Evolutionary conservation across 192 early-diverging fungal species (phyloP).

Genomic region (Backusella australiensis): DNA sequence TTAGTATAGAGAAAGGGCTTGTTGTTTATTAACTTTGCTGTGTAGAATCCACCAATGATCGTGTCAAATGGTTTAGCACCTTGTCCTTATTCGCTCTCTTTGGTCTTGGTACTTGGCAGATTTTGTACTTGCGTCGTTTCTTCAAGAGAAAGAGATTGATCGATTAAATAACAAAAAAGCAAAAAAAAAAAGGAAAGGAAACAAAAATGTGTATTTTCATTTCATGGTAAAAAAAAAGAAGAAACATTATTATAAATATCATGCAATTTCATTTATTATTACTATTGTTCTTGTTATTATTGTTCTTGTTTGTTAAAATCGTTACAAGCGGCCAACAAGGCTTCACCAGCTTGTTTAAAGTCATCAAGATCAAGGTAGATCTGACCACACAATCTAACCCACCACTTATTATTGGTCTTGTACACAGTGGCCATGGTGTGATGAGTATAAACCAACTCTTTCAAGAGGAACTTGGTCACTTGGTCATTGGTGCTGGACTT

Average conservation of each 20-base stretch:
- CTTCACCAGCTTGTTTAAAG: slow-evolving; percentile 34
- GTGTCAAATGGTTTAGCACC: slow-evolving; percentile 80
- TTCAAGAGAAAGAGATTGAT: slow-evolving; percentile 90
- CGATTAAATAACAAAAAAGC: slow-evolving; percentile 43
- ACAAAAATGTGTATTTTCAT: slow-evolving; percentile 3
- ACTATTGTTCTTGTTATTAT: background rate
- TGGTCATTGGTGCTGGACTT: slow-evolving; percentile 27
- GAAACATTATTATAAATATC: background rate
- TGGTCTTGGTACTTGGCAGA: slow-evolving; percentile 73
- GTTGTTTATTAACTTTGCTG: no score
- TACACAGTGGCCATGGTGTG: slow-evolving; percentile 39
- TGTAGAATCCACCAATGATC: slow-evolving; percentile 85
- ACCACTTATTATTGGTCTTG: slow-evolving; percentile 47
- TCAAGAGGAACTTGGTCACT: background rate
- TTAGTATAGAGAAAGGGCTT: background rate
- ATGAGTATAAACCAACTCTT: slow-evolving; percentile 39
- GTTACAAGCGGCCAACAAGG: background rate
- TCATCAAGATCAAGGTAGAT: slow-evolving; percentile 50
- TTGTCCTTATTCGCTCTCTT: slow-evolving; percentile 73
- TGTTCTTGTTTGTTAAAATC: slow-evolving; percentile 1
- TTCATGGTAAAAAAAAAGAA: background rate
- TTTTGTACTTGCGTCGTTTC: slow-evolving; percentile 81
- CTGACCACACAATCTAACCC: slow-evolving; percentile 54
- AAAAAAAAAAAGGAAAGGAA: background rate
- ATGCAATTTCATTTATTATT: slow-evolving; percentile 1